Evolutionary conservation across 805 yeast species (phyloP).

Genomic region (Lipomyces spencermartinsiae): DNA sequence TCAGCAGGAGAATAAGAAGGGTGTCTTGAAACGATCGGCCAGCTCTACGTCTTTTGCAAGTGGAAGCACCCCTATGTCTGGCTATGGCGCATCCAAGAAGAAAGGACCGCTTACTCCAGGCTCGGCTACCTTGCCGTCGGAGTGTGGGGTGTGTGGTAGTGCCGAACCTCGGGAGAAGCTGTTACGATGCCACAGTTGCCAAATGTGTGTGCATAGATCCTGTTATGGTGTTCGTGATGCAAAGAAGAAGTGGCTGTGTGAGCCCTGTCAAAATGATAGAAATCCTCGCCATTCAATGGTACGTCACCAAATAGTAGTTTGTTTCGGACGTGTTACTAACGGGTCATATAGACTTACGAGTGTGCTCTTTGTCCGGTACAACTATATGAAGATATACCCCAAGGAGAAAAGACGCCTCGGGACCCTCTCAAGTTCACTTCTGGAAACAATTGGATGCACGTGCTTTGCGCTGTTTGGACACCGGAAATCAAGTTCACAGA

Average conservation of each 20-base stretch:
- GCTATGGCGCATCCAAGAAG: not conserved
- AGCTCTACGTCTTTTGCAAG: not conserved
- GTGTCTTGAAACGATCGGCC: not conserved
- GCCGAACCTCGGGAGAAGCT: slow-evolving; percentile 50
- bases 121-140: not conserved
- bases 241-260: slow-evolving; percentile 71
- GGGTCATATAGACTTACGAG: slow-evolving; percentile 52
- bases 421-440: slow-evolving; percentile 74
- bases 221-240: slow-evolving; percentile 64
- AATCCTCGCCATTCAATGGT: slow-evolving; percentile 54
- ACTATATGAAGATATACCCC: slow-evolving; percentile 7
- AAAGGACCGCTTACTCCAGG: slow-evolving; percentile 15
- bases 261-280: slow-evolving; percentile 73
- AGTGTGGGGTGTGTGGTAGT: slow-evolving; percentile 67
- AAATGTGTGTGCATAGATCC: slow-evolving; percentile 67
- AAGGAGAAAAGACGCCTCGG: slow-evolving; percentile 41
- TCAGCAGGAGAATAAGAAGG: slow-evolving; percentile 10
- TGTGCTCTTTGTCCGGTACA: slow-evolving; percentile 70
- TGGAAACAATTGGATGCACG: slow-evolving; percentile 79
- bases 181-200: slow-evolving; percentile 68
- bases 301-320: not conserved
- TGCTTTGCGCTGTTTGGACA: slow-evolving; percentile 68
- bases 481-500: slow-evolving; percentile 55
- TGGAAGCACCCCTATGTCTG: not conserved
- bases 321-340: not conserved